Conservation (phyloP, 164 flowering plant genomes). For the Umbilicus rupestris region DNA sequence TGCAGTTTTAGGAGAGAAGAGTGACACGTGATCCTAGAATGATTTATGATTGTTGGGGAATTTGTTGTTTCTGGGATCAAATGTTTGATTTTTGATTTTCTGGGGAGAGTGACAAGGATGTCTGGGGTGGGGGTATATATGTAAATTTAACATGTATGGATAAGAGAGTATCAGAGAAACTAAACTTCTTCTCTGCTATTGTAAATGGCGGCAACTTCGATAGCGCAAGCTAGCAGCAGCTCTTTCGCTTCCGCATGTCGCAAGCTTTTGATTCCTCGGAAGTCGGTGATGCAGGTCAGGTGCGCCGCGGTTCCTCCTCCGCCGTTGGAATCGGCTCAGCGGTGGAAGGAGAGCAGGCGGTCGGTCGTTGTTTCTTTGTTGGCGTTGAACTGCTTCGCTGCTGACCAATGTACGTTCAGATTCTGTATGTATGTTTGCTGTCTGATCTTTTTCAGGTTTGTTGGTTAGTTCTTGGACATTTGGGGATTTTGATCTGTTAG, state of each 20-base stretch:
- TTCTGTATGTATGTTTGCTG: conserved; percentile 1
- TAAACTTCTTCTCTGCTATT: background rate
- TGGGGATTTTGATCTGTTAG: background rate
- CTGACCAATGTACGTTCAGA: conserved; percentile 29
- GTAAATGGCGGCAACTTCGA: conserved; percentile 9
- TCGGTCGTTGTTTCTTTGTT: conserved; percentile 35
- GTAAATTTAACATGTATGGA: too few relatives aligned
- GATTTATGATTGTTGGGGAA: too few relatives aligned
- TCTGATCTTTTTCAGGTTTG: background rate
- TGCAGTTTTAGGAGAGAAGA: too few relatives aligned
- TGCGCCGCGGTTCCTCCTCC: conserved; percentile 19
- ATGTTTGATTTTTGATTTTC: too few relatives aligned
- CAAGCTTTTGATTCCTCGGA: background rate
- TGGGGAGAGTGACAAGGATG: too few relatives aligned
- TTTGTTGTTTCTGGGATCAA: too few relatives aligned
- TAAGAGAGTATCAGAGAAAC: background rate
- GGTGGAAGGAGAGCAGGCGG: conserved; percentile 37
- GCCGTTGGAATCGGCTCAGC: conserved; percentile 8
- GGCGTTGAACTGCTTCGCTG: conserved; percentile 23
- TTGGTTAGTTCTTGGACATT: background rate
- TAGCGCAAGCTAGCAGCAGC: conserved; percentile 21
- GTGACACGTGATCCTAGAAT: too few relatives aligned
- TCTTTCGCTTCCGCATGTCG: conserved; percentile 5
- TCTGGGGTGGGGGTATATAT: too few relatives aligned
- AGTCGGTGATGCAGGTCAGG: conserved; percentile 15